phyloP scores from a whole-genome alignment of 192 early-diverging fungal species.

The Endogone sp. region DNA sequence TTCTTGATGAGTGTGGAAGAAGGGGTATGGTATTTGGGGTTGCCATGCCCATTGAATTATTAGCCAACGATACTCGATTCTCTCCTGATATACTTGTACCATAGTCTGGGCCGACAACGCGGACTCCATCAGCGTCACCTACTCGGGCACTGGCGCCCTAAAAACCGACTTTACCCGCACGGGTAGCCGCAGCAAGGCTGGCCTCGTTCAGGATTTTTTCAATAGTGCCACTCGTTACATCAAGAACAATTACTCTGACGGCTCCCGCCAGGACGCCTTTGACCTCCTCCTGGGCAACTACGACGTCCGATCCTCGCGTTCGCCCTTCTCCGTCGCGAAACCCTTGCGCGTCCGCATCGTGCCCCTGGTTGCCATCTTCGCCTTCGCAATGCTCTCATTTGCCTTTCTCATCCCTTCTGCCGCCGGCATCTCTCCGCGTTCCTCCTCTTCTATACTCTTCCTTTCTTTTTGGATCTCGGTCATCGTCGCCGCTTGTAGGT shows the following conservation, averaged over 20 bases:
- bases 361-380: constrained; percentile 33
- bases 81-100: constrained; percentile 1
- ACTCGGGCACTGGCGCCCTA: constrained; percentile 94
- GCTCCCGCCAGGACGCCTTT: constrained; percentile 86
- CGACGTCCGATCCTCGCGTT: constrained; percentile 27
- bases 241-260: constrained; percentile 95
- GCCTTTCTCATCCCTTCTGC: constrained; percentile 38
- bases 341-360: constrained; percentile 51
- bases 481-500: constrained; percentile 33
- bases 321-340: constrained; percentile 53
- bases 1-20: too few relatives aligned
- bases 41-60: not conserved
- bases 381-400: constrained; percentile 48
- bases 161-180: constrained; percentile 99
- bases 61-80: not conserved
- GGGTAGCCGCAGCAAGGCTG: constrained; percentile 80
- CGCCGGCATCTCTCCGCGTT: constrained; percentile 14
- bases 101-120: constrained; percentile 98
- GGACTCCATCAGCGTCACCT: constrained; percentile 84
- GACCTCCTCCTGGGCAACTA: constrained; percentile 83
- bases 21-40: not conserved
- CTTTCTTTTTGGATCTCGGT: constrained; percentile 44
- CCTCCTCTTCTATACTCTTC: constrained; percentile 29
- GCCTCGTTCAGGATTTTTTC: constrained; percentile 75
- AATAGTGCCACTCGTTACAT: constrained; percentile 86